Evolutionary conservation across 805 yeast genomes (phyloP), one percentile per base, ranked within the genome.

Genomic region (Yamadazyma sp.): DNA sequence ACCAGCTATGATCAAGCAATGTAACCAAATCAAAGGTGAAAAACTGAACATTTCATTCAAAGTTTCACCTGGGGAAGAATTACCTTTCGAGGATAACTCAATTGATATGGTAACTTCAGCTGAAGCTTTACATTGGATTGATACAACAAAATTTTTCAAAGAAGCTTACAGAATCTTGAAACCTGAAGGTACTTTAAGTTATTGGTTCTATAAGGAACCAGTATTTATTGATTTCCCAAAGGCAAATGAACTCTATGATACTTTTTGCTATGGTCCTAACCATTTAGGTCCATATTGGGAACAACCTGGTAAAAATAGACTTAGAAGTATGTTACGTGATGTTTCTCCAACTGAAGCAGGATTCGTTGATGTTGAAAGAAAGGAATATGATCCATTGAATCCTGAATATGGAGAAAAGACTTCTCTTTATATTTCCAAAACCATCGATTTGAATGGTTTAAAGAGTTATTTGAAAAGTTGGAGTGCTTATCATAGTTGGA

Each of bases 121-220:
- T 0, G 88, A 88, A 53, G 82, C 88, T 39, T 77, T 74, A n/a
- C 96, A 88, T 58, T 88, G 96, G 95, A 74, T 86, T 38, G 70
- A 81, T 37, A 80, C 75, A 39, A 60, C 63, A 0, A 44, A 46
- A 19, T 81, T 80, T 52, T 78, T 77, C 52, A 48, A 55, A 4
- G 77, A 75, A 40, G 66, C 75, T 2, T 57, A 62, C 14, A 49
- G 75, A 4, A 60, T 77, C 10, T 62, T 86, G 40, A 73, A 71
- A 33, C 70, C 75, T 1, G 65, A 69, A 14, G 95, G 93, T 1
- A 80, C 88, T 0, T 52, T 88, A 31, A 82, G 87, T 0, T 75
- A 76, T 46, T 87, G 91, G 83, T 83, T 85, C 4, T 88, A 88
- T 51, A 78, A 74, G 25, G 95, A 87, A 47, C 86, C 88, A 0